A percentile compares a stretch with the other conserved stretches of the same genome.
These are phyloP conservation scores for Bidens hawaiensis DNA, from an alignment of 140 eudicot species.

Conservation along the genomic window DNA sequence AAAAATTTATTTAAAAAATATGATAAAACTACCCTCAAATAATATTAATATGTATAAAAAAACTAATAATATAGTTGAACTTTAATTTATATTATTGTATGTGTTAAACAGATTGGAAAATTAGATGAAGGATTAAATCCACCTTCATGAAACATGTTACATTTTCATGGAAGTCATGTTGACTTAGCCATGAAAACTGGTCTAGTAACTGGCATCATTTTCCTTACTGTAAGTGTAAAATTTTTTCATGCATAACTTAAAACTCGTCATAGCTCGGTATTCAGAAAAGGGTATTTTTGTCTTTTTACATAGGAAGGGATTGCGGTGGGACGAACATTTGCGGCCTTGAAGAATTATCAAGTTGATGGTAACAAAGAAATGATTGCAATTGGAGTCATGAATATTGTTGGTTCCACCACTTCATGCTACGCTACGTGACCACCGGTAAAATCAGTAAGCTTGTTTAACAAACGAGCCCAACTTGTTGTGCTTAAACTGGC, in stretches of 20 bases:
- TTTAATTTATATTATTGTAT: neutral
- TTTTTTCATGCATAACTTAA: neutral
- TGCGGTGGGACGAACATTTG: conserved; percentile 98
- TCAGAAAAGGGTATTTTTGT: conserved; percentile 6
- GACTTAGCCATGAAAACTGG: conserved; percentile 80
- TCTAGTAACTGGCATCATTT: conserved; percentile 80
- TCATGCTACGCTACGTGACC: conserved; percentile 92
- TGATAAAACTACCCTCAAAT: too few relatives aligned
- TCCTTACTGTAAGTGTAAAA: conserved; percentile 69
- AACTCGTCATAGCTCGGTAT: neutral
- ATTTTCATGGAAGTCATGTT: conserved; percentile 53
- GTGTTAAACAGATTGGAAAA: conserved; percentile 60
- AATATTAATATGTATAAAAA: too few relatives aligned
- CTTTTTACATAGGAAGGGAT: conserved; percentile 72
- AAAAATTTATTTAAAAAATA: too few relatives aligned
- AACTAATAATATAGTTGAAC: neutral
- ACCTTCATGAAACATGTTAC: conserved; percentile 89
- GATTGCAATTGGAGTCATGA: conserved; percentile 98
- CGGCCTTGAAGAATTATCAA: conserved; percentile 79
- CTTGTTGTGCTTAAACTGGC: too few relatives aligned
- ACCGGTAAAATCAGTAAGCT: conserved; percentile 43
- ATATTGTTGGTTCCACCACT: conserved; percentile 83
- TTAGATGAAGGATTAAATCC: conserved; percentile 79
- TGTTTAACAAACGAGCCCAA: too few relatives aligned
- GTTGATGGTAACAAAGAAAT: conserved; percentile 99